These are phyloP conservation scores for Lotmaria passim DNA, from an alignment of 208 protist species.

Conservation along the genomic window DNA sequence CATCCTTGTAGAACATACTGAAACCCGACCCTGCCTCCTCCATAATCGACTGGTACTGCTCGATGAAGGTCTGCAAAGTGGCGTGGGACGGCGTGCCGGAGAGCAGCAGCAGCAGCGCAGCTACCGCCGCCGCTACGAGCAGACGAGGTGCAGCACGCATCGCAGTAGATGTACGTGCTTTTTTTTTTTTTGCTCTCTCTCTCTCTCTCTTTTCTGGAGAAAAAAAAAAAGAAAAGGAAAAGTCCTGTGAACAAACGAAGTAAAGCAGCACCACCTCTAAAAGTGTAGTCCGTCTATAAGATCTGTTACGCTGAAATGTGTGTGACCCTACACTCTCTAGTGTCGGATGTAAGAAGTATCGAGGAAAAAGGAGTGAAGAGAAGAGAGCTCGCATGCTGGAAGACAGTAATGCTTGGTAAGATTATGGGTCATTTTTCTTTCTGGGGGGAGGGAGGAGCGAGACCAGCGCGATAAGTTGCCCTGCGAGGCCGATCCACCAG, in stretches of 20 bases:
- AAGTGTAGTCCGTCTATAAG: no score
- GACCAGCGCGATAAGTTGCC: neutral
- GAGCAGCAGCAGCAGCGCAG: constrained; percentile 7
- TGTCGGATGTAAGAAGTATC: no score
- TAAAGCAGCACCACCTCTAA: no score
- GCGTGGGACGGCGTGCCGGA: neutral
- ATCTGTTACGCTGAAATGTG: no score
- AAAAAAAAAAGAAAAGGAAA: constrained; percentile 4
- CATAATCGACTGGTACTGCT: constrained; percentile 29
- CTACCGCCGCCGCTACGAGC: neutral
- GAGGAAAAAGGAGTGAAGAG: no score
- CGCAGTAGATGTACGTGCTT: neutral
- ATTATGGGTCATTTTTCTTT: no score
- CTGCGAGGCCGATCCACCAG: no score
- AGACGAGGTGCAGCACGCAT: neutral
- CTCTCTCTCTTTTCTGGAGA: no score
- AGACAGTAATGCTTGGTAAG: no score
- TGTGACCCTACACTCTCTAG: no score
- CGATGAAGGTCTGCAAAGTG: constrained; percentile 14
- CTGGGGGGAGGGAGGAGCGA: neutral
- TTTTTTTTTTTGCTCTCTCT: neutral
- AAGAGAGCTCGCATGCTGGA: no score
- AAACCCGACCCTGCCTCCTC: constrained; percentile 26
- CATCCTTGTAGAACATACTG: constrained; percentile 26
- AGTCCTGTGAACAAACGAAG: no score